These are phyloP conservation scores for Asclepias syriaca DNA, from an alignment of 257 asterid genomes.

Conservation along the genomic window DNA sequence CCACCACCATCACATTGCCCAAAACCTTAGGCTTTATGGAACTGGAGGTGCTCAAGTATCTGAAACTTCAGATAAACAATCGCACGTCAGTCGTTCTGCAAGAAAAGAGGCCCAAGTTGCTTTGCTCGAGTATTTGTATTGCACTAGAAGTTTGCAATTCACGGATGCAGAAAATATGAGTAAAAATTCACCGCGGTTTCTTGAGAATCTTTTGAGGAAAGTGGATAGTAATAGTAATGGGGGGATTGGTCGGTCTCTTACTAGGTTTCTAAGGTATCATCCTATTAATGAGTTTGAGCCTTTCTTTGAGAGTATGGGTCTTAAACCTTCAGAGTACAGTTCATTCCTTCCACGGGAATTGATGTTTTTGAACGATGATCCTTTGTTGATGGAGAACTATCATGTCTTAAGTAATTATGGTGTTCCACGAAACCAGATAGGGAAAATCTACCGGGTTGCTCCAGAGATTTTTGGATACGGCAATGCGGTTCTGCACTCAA, in stretches of 20 bases:
- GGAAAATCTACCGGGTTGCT: slow-evolving; percentile 51
- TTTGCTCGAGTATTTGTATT: slow-evolving; percentile 64
- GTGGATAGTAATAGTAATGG: slow-evolving; percentile 22
- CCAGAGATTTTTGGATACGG: slow-evolving; percentile 46
- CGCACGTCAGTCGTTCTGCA: slow-evolving; percentile 22
- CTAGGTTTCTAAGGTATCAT: slow-evolving; percentile 67
- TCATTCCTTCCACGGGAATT: slow-evolving; percentile 49
- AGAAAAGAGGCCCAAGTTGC: slow-evolving; percentile 58
- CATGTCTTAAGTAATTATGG: slow-evolving; percentile 62
- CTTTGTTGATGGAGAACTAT: slow-evolving; percentile 51
- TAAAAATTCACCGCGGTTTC: slow-evolving; percentile 55
- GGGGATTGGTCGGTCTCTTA: slow-evolving; percentile 34
- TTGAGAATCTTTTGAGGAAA: slow-evolving; percentile 37
- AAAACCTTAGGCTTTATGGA: slow-evolving; percentile 32
- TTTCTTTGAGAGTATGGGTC: slow-evolving; percentile 74
- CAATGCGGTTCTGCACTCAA: slow-evolving; percentile 37
- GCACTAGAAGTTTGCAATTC: slow-evolving; percentile 58
- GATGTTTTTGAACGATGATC: slow-evolving; percentile 65
- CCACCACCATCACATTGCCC: slow-evolving; percentile 16
- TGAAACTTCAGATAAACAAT: slow-evolving; percentile 8
- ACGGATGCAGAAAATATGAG: slow-evolving; percentile 73
- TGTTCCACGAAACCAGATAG: slow-evolving; percentile 44
- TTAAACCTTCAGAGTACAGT: slow-evolving; percentile 44
- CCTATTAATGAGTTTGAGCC: slow-evolving; percentile 91
- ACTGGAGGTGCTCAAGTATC: slow-evolving; percentile 20